These are phyloP conservation scores for Quillaja saponaria DNA, from an alignment of 306 rosid genomes.

Conservation along the genomic window DNA sequence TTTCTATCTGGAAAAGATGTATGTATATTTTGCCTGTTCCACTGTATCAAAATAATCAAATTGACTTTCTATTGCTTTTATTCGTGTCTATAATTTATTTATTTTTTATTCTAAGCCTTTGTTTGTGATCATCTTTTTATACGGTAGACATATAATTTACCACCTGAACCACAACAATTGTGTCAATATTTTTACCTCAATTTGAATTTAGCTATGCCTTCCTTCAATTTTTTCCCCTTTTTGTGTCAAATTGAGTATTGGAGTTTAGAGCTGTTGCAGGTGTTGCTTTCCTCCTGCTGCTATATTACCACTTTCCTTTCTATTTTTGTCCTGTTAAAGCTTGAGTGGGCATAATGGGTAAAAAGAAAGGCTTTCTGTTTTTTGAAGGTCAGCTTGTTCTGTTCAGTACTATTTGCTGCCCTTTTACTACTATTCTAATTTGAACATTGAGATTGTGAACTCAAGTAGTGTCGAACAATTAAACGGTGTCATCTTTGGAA, in stretches of 20 bases:
- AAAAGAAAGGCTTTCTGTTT: not conserved
- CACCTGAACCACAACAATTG: not conserved
- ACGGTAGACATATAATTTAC: constrained; percentile 10
- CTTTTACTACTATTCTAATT: not conserved
- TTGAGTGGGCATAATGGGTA: not conserved
- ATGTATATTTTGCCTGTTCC: constrained; percentile 25
- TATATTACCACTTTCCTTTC: not conserved
- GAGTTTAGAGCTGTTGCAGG: not conserved
- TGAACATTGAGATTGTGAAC: too few relatives aligned
- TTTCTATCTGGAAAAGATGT: constrained; percentile 48
- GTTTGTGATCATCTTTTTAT: constrained; percentile 29
- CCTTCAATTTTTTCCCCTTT: too few relatives aligned
- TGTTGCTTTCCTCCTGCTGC: not conserved
- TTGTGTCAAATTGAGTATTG: too few relatives aligned
- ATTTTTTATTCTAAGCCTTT: constrained; percentile 13
- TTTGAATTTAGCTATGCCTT: not conserved
- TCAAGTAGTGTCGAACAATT: not conserved
- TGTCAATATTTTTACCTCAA: constrained; percentile 9
- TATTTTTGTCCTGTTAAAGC: not conserved
- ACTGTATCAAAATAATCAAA: constrained; percentile 19
- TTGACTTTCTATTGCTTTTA: constrained; percentile 2
- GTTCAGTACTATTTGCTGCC: not conserved
- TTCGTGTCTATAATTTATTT: constrained; percentile 7
- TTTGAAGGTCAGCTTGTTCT: not conserved
- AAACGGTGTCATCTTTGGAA: not conserved